Percentiles rank a stretch among this genome's conserved stretches.
Evolutionary conservation across 202 grass and related monocot genomes (phyloP).

Genomic region (Hordeum pubiflorum): DNA sequence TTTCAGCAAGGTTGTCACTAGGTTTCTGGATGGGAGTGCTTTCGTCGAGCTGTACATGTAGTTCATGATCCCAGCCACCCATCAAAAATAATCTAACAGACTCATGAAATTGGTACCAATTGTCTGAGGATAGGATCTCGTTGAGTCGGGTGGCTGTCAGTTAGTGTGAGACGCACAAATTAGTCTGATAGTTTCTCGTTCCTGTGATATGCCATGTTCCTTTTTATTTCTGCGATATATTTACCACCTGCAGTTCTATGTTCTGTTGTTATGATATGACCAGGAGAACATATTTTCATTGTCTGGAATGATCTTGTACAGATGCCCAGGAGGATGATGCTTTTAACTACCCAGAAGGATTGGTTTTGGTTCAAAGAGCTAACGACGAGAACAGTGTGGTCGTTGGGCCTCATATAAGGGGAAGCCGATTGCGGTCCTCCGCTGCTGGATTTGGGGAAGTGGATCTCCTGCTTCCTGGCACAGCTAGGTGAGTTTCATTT

Average conservation of each 20-base stretch:
- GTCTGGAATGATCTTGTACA: slow-evolving; percentile 7
- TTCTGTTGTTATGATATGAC: neutral
- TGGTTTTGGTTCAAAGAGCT: slow-evolving; percentile 72
- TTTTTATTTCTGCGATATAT: neutral
- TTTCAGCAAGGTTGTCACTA: neutral
- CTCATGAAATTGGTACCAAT: neutral
- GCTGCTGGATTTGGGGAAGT: slow-evolving; percentile 94
- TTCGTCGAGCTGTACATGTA: neutral
- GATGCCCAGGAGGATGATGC: slow-evolving; percentile 87
- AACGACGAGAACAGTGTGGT: slow-evolving; percentile 78
- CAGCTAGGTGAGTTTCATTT: slow-evolving; percentile 54
- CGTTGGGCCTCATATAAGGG: slow-evolving; percentile 88
- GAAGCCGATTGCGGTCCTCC: slow-evolving; percentile 67
- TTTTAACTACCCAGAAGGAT: slow-evolving; percentile 58
- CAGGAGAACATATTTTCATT: neutral
- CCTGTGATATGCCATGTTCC: neutral
- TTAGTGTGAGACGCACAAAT: neutral
- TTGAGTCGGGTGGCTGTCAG: neutral
- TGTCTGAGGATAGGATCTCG: neutral
- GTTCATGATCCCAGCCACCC: neutral
- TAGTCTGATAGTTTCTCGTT: neutral
- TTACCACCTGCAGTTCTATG: neutral
- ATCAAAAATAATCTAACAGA: neutral
- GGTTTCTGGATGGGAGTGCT: neutral
- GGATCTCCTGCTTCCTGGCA: slow-evolving; percentile 93